Evolutionary conservation across 2,329 filamentous ascomycete species (phyloP).

Genomic region (Nothomitra cinnamomea): DNA sequence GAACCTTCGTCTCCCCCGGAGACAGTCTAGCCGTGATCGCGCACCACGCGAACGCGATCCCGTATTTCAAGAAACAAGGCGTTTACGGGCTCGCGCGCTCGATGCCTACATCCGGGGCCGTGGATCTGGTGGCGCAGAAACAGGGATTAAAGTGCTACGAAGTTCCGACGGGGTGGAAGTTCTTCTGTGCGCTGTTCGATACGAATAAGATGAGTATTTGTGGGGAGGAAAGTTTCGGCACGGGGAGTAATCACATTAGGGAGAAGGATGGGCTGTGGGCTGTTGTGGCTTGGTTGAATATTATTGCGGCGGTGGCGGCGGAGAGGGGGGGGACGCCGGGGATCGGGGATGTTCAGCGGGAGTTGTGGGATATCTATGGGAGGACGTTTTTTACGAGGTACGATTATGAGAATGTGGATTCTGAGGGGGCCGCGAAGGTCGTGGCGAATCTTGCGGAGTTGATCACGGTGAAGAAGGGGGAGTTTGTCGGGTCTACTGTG

Average conservation of each 20-base stretch:
- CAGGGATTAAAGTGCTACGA: constrained; percentile 87
- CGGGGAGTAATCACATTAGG: constrained; percentile 94
- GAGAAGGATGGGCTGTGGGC: constrained; percentile 99
- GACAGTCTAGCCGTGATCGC: constrained; percentile 97
- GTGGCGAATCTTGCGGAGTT: constrained; percentile 65
- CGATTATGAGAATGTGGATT: constrained; percentile 92
- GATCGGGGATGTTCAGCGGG: constrained; percentile 89
- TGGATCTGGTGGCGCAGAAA: constrained; percentile 90
- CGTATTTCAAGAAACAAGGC: constrained; percentile 95
- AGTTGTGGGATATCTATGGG: constrained; percentile 94
- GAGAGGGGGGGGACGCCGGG: constrained; percentile 66
- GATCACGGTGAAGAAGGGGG: constrained; percentile 47
- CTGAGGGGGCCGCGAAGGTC: constrained; percentile 78
- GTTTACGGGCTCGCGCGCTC: constrained; percentile 89
- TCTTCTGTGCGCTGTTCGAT: constrained; percentile 94
- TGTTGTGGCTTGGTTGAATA: constrained; percentile 94
- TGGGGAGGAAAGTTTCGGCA: constrained; percentile 95
- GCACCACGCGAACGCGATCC: constrained; percentile 89
- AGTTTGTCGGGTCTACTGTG: constrained; percentile 74
- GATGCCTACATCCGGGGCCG: constrained; percentile 93
- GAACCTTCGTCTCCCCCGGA: constrained; percentile 89
- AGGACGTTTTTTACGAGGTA: constrained; percentile 98
- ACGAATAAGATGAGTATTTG: constrained; percentile 95
- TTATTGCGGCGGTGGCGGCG: constrained; percentile 85
- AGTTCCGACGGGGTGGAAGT: constrained; percentile 97